phyloP scores from a whole-genome alignment of 2,329 filamentous ascomycete species.

The Hymenoscyphus occultus region DNA sequence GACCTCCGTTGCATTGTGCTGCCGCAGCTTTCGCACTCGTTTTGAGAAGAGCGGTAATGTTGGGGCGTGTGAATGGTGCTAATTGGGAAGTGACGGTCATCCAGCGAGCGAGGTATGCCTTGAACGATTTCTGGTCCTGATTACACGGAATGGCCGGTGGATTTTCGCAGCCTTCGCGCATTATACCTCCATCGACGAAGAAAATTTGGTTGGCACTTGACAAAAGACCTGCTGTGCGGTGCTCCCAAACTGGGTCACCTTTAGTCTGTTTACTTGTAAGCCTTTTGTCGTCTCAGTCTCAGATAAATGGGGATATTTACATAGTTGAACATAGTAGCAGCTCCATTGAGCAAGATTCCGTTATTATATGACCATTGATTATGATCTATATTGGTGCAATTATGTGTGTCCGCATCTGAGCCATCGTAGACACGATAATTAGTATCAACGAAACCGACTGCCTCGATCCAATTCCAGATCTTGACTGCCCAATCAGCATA shows the following conservation, averaged over 20 bases:
- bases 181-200: constrained; percentile 49
- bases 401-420: constrained; percentile 48
- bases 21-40: constrained; percentile 57
- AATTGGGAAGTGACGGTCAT: constrained; percentile 61
- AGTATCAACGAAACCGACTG: constrained; percentile 55
- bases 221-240: constrained; percentile 55
- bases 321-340: constrained; percentile 66
- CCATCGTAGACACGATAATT: constrained; percentile 62
- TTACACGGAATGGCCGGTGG: constrained; percentile 52
- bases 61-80: constrained; percentile 56
- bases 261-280: constrained; percentile 32
- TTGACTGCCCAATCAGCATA: constrained; percentile 73
- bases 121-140: constrained; percentile 61
- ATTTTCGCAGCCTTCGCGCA: constrained; percentile 63
- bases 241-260: constrained; percentile 52
- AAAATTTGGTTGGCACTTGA: constrained; percentile 53
- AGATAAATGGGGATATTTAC: constrained; percentile 34
- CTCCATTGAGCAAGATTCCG: constrained; percentile 63
- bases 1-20: constrained; percentile 55
- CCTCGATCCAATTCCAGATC: constrained; percentile 66
- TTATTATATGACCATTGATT: constrained; percentile 69
- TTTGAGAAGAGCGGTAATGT: constrained; percentile 52
- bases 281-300: background rate
- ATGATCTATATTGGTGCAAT: constrained; percentile 56
- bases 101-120: constrained; percentile 61